Evolutionary conservation across 805 yeast species (phyloP).

Genomic region (Yamadazyma akitaensis): DNA sequence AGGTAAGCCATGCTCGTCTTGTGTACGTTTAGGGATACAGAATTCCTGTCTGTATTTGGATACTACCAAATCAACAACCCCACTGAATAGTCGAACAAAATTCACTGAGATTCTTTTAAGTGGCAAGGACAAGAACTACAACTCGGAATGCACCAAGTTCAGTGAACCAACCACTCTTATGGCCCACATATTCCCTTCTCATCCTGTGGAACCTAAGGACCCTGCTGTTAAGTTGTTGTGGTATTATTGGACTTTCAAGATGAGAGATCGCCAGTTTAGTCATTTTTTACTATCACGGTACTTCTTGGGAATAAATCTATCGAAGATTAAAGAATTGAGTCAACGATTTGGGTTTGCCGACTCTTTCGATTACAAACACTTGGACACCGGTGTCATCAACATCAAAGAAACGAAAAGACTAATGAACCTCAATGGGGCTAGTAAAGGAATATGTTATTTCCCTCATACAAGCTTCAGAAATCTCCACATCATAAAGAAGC

Average conservation of each 20-base stretch:
- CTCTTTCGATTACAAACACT: conserved; percentile 1
- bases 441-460: conserved; percentile 5
- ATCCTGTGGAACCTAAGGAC: conserved; percentile 9
- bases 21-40: conserved; percentile 10
- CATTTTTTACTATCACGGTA: conserved; percentile 5
- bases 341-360: background rate
- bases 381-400: conserved; percentile 6
- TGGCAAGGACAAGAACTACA: background rate
- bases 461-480: conserved; percentile 3
- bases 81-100: too few relatives aligned
- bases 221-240: conserved; percentile 8
- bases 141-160: background rate
- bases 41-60: conserved; percentile 6
- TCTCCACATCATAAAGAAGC: background rate
- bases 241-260: conserved; percentile 9
- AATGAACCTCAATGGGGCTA: conserved; percentile 4
- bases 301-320: conserved; percentile 6
- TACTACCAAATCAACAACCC: background rate
- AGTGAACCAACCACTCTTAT: background rate
- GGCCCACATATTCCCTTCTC: conserved; percentile 7
- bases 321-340: background rate
- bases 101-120: background rate
- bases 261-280: conserved; percentile 4
- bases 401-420: background rate
- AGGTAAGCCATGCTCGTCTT: conserved; percentile 15